phyloP scores from a whole-genome alignment of 2,329 filamentous ascomycete genomes.

The Akanthomyces dipterigenus region DNA sequence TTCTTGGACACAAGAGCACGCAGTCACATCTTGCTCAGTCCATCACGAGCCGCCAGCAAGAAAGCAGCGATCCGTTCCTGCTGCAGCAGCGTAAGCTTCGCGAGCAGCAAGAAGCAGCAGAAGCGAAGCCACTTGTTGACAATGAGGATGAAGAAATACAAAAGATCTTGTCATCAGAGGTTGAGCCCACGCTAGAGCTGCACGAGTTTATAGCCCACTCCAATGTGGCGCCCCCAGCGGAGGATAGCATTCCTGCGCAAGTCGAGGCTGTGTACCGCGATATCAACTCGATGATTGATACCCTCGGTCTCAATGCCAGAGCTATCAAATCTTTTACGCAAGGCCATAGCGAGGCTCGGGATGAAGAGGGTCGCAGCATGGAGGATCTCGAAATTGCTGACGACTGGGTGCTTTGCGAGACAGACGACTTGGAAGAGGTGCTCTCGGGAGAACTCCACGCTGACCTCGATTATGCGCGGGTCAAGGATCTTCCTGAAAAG shows the following conservation, averaged over 20 bases:
- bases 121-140: constrained; percentile 52
- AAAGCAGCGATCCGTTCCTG: constrained; percentile 40
- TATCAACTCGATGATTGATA: constrained; percentile 92
- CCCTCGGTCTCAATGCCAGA: constrained; percentile 72
- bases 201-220: constrained; percentile 62
- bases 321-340: constrained; percentile 60
- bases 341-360: constrained; percentile 54
- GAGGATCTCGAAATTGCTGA: constrained; percentile 63
- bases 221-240: constrained; percentile 44
- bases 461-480: constrained; percentile 59
- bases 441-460: constrained; percentile 57
- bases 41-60: constrained; percentile 31
- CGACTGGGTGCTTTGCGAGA: constrained; percentile 70
- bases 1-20: constrained; percentile 37
- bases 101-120: constrained; percentile 50
- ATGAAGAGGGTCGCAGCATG: constrained; percentile 49
- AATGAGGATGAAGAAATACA: constrained; percentile 66
- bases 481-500: constrained; percentile 63
- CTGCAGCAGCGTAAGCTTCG: constrained; percentile 45
- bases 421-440: constrained; percentile 59
- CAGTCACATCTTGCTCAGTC: constrained; percentile 31
- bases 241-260: constrained; percentile 54
- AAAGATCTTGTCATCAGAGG: constrained; percentile 51
- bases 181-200: constrained; percentile 55
- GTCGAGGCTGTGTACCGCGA: constrained; percentile 67